These are phyloP conservation scores for Stachybotrys echinatus DNA, from an alignment of 2,329 filamentous ascomycete species.

Conservation along the genomic window DNA sequence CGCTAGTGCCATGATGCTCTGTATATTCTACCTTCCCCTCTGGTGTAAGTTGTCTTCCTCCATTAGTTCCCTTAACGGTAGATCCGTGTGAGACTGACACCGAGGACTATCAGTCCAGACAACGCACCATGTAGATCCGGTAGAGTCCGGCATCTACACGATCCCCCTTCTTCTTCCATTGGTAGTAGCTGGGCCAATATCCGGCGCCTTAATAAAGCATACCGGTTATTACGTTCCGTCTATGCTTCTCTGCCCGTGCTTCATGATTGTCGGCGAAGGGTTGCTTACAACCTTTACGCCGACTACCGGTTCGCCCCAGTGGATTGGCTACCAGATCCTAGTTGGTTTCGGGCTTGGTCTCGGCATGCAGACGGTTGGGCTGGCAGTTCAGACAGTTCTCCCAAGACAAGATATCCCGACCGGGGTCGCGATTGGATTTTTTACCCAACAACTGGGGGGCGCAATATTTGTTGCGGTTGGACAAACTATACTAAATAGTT, in stretches of 20 bases:
- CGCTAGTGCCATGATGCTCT: slow-evolving; percentile 46
- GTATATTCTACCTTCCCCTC: slow-evolving; percentile 48
- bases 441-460: slow-evolving; percentile 54
- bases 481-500: slow-evolving; percentile 46
- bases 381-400: slow-evolving; percentile 52
- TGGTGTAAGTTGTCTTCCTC: slow-evolving; percentile 55
- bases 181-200: slow-evolving; percentile 43
- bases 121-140: slow-evolving; percentile 44
- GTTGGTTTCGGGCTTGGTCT: slow-evolving; percentile 54
- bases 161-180: slow-evolving; percentile 52
- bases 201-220: slow-evolving; percentile 42
- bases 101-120: slow-evolving; percentile 40
- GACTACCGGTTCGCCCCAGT: slow-evolving; percentile 40
- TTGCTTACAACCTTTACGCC: slow-evolving; percentile 52
- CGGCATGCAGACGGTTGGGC: slow-evolving; percentile 51
- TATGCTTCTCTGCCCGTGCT: slow-evolving; percentile 45
- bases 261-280: slow-evolving; percentile 48
- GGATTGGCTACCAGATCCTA: slow-evolving; percentile 57
- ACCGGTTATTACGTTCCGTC: slow-evolving; percentile 56
- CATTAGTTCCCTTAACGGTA: neutral
- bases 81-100: slow-evolving; percentile 13
- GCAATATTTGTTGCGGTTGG: slow-evolving; percentile 54
- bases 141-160: slow-evolving; percentile 52
- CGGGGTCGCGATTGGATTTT: slow-evolving; percentile 51
- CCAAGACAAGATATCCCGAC: slow-evolving; percentile 46